Percentiles rank a stretch among this genome's conserved stretches.
Conservation (phyloP, 2,329 filamentous ascomycete genomes). For the Aspergillus aculeatus region DNA sequence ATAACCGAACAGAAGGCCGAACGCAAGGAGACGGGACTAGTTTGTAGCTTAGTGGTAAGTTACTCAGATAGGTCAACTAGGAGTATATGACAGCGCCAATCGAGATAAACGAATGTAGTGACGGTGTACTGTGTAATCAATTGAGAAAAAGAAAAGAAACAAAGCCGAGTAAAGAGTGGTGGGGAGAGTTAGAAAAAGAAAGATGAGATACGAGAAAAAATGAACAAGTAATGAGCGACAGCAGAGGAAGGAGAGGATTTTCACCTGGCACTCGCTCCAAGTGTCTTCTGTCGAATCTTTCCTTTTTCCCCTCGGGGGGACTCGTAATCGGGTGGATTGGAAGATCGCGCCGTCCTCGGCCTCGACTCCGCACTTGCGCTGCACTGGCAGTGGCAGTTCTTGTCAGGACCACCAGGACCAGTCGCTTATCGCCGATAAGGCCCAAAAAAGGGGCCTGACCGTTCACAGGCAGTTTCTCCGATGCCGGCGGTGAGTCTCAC, state of each 20-base stretch:
- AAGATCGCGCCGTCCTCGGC: background rate
- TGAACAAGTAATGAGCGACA: background rate
- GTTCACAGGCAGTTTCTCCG: background rate
- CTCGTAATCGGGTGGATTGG: background rate
- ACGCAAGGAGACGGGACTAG: background rate
- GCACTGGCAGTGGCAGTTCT: background rate
- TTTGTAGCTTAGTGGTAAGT: background rate
- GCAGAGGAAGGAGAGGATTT: background rate
- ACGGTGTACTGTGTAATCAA: background rate
- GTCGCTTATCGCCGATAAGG: slow-evolving; percentile 9
- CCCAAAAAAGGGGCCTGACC: background rate
- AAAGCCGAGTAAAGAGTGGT: background rate
- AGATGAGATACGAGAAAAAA: slow-evolving; percentile 3
- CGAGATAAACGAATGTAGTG: background rate
- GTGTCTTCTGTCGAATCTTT: background rate
- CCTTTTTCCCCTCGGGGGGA: background rate
- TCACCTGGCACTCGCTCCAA: background rate
- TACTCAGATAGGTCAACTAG: background rate
- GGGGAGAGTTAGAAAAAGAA: slow-evolving; percentile 6
- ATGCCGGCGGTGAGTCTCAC: slow-evolving; percentile 4
- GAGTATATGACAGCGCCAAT: background rate
- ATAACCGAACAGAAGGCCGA: slow-evolving; percentile 2
- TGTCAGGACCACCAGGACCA: background rate
- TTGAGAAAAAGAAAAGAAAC: background rate
- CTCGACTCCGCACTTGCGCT: background rate